Conservation (phyloP, 345 rosid species). For the Turnera subulata region DNA sequence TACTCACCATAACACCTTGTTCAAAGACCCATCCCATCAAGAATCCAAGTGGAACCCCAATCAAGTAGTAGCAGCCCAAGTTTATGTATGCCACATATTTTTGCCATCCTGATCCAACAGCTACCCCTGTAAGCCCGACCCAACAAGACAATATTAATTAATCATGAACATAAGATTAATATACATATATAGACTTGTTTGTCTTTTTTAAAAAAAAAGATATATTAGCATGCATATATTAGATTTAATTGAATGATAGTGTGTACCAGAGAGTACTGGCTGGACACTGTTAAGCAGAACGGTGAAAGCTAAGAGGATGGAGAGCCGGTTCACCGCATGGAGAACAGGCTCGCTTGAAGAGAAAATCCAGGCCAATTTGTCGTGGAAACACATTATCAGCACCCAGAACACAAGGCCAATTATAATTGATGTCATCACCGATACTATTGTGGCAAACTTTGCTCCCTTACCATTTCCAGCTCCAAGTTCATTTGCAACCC, state of each 20-base stretch:
- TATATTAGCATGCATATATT: no score
- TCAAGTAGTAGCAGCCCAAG: constrained; percentile 71
- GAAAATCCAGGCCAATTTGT: constrained; percentile 51
- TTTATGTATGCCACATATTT: constrained; percentile 83
- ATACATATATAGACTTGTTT: neutral
- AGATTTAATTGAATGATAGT: no score
- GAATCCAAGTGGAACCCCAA: constrained; percentile 78
- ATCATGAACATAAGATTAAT: neutral
- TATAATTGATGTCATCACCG: constrained; percentile 48
- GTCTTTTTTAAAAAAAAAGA: no score
- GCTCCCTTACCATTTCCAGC: constrained; percentile 91
- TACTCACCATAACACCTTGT: constrained; percentile 70
- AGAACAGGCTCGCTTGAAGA: constrained; percentile 53
- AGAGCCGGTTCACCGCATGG: constrained; percentile 51
- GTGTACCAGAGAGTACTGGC: constrained; percentile 74
- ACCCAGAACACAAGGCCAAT: constrained; percentile 62
- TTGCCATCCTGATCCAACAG: constrained; percentile 98
- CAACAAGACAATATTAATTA: neutral
- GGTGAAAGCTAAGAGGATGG: constrained; percentile 66
- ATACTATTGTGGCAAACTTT: constrained; percentile 56
- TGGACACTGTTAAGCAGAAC: constrained; percentile 85
- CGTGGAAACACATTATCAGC: constrained; percentile 38
- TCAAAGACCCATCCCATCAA: constrained; percentile 84
- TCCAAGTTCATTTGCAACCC: constrained; percentile 89
- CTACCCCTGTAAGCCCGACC: constrained; percentile 58